Percentiles rank a stretch among this genome's conserved stretches.
phyloP scores from a whole-genome alignment of 306 rosid species.

The Fragaria vesca region DNA sequence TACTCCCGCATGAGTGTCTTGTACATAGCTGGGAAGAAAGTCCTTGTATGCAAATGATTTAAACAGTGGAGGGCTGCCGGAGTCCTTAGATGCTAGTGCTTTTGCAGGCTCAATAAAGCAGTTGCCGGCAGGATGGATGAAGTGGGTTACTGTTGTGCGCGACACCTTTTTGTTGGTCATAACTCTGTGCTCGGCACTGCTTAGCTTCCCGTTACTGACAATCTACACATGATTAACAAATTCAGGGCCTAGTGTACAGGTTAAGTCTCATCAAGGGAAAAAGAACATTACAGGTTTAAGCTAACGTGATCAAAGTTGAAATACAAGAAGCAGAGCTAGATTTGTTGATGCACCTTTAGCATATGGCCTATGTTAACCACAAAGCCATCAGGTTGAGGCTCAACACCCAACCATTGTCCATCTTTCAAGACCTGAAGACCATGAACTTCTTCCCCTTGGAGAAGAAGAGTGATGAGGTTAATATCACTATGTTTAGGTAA shows the following conservation, averaged over 20 bases:
- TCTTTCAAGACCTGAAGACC: conserved; percentile 48
- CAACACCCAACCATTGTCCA: conserved; percentile 45
- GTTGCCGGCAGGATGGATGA: conserved; percentile 22
- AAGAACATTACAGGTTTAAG: too few relatives aligned
- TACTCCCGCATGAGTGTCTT: conserved; percentile 15
- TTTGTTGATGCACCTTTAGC: conserved; percentile 24
- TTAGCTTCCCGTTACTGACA: conserved; percentile 28
- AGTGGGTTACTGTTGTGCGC: conserved; percentile 8
- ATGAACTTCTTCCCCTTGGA: conserved; percentile 21
- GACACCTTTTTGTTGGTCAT: conserved; percentile 21
- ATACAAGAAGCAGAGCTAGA: not conserved
- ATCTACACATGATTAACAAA: not conserved
- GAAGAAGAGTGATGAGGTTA: conserved; percentile 22
- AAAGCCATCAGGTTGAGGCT: conserved; percentile 45
- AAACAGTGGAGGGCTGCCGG: conserved; percentile 4
- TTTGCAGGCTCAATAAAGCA: conserved; percentile 26
- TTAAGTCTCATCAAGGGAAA: too few relatives aligned
- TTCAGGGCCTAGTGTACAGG: not conserved
- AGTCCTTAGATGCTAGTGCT: conserved; percentile 5
- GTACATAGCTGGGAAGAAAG: conserved; percentile 6
- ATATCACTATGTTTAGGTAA: conserved; percentile 32
- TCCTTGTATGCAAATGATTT: conserved; percentile 19
- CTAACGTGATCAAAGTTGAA: not conserved
- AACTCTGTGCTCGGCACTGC: conserved; percentile 24
- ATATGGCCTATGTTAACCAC: conserved; percentile 52